Evolutionary conservation across 768 basidiomycete species (phyloP), one percentile per base, ranked within the genome.

Genomic region (Boletus rex-veris): DNA sequence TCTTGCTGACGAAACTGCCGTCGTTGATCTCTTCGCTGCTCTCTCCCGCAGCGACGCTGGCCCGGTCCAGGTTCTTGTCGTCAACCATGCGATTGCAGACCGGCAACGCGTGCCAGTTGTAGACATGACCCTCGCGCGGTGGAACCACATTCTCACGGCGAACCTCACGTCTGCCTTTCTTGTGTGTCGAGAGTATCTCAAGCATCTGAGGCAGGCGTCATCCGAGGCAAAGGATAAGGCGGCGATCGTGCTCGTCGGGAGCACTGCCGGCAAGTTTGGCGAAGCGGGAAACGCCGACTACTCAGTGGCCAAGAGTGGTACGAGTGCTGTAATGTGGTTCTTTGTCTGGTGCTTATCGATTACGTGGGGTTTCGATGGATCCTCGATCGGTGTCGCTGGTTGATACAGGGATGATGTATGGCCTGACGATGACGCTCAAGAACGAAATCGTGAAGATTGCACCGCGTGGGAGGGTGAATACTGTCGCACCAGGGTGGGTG

Each of bases 381-480:
- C 33, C 12, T 11, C 33, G 33, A 14, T 11, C 14, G 10, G 33
- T 35, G 14, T 35, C 11, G 26, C 26, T 28, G 26, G 7, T 8
- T 28, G 26, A 28, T 8, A 35, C n/a, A 86, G 86, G 80, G 6
- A 76, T 87, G 74, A 88, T 88, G 86, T 84, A 86, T 56, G 89
- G 87, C 1, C 63, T 90, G 33, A 80, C 79, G 4, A 69, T 84
- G 60, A 75, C 82, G 7, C 74, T 90, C 59, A 90, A 90, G 71
- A 90, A 90, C 66, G 88, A 91, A 69, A 88, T 90, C 50, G 88
- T 90, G 40, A 81, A 81, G 68, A 80, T 89, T 54, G 86, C 87
- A 0, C 84, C 86, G 0, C 75, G 68, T 50, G 89, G 80, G 0
- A 75, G 88, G n/a, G 86, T 89, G 4, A 90, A 90, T 58, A 74